These are phyloP conservation scores for Cordyceps javanica DNA, from an alignment of 2,329 filamentous ascomycete species.

Conservation along the genomic window DNA sequence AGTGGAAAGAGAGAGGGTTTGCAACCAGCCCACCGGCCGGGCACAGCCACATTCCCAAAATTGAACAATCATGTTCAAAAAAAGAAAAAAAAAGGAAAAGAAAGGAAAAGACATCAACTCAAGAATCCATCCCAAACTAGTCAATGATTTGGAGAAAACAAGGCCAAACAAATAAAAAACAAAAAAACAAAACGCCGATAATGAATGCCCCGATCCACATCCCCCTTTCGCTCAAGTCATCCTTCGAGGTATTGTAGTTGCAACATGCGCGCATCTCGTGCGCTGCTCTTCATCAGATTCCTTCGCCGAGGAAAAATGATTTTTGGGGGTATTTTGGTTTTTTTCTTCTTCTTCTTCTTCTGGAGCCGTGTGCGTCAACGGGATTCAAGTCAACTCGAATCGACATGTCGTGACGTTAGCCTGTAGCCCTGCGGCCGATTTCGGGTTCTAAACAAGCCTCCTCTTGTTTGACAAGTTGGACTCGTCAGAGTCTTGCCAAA, in stretches of 20 bases:
- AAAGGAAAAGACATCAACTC: neutral
- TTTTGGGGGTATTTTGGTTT: neutral
- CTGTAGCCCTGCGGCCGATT: neutral
- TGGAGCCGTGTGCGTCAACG: neutral
- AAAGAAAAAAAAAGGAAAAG: neutral
- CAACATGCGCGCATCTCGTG: neutral
- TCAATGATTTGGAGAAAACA: neutral
- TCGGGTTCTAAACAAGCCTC: neutral
- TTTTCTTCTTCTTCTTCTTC: no score
- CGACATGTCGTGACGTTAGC: neutral
- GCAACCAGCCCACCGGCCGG: neutral
- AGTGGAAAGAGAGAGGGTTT: no score
- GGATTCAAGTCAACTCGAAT: neutral
- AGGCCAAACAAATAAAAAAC: neutral
- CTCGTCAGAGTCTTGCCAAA: no score
- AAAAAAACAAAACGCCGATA: conserved; percentile 1
- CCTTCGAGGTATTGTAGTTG: conserved; percentile 1
- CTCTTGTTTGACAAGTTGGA: no score
- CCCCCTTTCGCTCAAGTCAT: neutral
- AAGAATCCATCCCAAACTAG: neutral
- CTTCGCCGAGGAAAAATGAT: neutral
- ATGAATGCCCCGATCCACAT: neutral
- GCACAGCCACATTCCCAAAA: neutral
- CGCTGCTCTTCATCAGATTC: neutral
- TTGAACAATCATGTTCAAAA: neutral